Conservation (phyloP, 768 basidiomycete species). For the Clitopilus hobsonii region DNA sequence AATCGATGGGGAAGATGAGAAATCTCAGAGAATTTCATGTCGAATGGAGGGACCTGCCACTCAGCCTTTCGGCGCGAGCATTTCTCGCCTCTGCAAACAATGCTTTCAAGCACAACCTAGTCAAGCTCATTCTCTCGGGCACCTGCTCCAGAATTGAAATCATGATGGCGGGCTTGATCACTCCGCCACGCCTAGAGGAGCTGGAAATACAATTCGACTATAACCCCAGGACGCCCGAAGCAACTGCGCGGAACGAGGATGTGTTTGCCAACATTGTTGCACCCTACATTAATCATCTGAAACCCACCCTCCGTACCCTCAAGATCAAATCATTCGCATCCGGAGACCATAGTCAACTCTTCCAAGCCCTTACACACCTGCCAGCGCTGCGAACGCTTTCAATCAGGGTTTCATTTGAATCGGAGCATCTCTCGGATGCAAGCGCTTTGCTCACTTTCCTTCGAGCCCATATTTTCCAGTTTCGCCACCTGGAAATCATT, state of each 20-base stretch:
- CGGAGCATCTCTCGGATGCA: slow-evolving; percentile 17
- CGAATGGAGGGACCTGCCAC: slow-evolving; percentile 32
- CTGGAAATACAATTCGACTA: slow-evolving; percentile 32
- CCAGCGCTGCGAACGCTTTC: slow-evolving; percentile 18
- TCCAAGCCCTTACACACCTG: slow-evolving; percentile 21
- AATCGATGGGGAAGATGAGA: slow-evolving; percentile 27
- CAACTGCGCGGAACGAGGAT: slow-evolving; percentile 1
- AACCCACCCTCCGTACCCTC: slow-evolving; percentile 22
- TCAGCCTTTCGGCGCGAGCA: slow-evolving; percentile 20
- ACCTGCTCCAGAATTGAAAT: slow-evolving; percentile 25
- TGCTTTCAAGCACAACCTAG: slow-evolving; percentile 24
- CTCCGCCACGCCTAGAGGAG: slow-evolving; percentile 28
- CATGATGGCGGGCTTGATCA: slow-evolving; percentile 17
- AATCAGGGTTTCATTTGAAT: slow-evolving; percentile 17
- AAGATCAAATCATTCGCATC: slow-evolving; percentile 25
- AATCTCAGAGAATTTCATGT: slow-evolving; percentile 27
- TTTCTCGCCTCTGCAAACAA: slow-evolving; percentile 22
- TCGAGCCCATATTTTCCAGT: slow-evolving; percentile 11
- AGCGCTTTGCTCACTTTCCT: slow-evolving; percentile 18
- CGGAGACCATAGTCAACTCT: slow-evolving; percentile 27
- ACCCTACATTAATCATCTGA: slow-evolving; percentile 25
- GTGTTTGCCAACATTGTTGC: slow-evolving; percentile 19
- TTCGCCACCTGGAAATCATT: slow-evolving; percentile 18
- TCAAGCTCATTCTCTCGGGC: slow-evolving; percentile 26
- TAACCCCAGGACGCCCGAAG: background rate